Percentiles rank a stretch among this genome's conserved stretches.
phyloP scores from a whole-genome alignment of 805 yeast species.

The Jamesozyma piceae region DNA sequence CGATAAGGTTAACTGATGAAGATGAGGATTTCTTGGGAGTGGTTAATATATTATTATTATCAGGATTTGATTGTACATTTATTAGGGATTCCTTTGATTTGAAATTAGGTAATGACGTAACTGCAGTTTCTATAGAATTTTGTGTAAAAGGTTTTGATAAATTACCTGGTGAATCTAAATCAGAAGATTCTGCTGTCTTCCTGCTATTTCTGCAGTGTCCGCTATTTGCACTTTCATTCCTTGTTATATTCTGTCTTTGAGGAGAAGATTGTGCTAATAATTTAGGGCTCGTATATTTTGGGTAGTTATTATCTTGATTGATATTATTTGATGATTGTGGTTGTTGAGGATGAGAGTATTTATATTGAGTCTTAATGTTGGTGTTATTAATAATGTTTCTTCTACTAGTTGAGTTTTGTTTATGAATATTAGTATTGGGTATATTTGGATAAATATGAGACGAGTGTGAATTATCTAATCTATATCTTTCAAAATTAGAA shows the following conservation, averaged over 20 bases:
- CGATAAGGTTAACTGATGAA: not conserved
- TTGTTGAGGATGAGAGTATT: not conserved
- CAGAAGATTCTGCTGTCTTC: not conserved
- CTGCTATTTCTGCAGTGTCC: not conserved
- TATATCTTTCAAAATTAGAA: conserved; percentile 4
- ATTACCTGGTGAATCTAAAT: not conserved
- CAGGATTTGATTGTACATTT: not conserved
- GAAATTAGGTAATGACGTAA: not conserved
- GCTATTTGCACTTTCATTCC: not conserved
- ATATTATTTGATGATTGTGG: not conserved
- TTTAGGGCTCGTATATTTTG: not conserved
- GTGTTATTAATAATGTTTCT: not conserved
- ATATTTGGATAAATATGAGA: not conserved
- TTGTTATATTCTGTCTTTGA: not conserved
- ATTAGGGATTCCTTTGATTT: not conserved
- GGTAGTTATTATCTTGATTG: not conserved
- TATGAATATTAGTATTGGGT: not conserved
- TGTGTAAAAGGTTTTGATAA: not conserved
- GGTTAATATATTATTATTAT: not conserved
- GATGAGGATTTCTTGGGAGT: conserved; percentile 1
- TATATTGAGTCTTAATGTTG: not conserved
- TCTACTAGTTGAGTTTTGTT: not conserved
- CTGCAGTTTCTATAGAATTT: not conserved
- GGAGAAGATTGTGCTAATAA: not conserved
- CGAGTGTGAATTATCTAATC: conserved; percentile 2